Conservation (phyloP, 305 asterid genomes). For the Plantago lanceolata region DNA sequence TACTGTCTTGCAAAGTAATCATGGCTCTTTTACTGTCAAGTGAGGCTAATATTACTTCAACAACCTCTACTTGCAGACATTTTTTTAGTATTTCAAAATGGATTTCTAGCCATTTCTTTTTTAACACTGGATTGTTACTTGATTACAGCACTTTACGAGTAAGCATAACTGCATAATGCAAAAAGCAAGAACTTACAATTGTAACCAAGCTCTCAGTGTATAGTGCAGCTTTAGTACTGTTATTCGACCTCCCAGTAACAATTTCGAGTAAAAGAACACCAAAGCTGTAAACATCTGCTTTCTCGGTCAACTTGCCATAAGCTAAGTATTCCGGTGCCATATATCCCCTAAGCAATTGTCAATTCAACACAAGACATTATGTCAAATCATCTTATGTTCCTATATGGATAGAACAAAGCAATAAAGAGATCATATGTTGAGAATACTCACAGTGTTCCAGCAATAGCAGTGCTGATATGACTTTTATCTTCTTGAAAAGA, state of each 20-base stretch:
- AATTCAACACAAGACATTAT: neutral
- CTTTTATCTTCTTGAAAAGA: slow-evolving; percentile 77
- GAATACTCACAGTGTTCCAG: slow-evolving; percentile 77
- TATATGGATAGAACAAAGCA: neutral
- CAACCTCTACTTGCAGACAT: too few relatives aligned
- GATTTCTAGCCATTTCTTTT: too few relatives aligned
- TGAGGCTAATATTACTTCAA: neutral
- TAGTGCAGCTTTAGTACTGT: slow-evolving; percentile 53
- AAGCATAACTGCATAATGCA: neutral
- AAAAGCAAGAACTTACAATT: slow-evolving; percentile 39
- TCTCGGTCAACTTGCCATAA: slow-evolving; percentile 74
- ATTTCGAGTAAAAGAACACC: slow-evolving; percentile 85
- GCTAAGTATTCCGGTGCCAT: slow-evolving; percentile 95
- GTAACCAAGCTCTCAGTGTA: slow-evolving; percentile 58
- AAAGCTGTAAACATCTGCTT: slow-evolving; percentile 78
- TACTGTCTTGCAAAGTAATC: neutral
- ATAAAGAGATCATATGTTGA: neutral
- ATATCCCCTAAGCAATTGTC: slow-evolving; percentile 59
- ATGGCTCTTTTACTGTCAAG: neutral
- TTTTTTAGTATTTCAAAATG: too few relatives aligned
- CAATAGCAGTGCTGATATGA: slow-evolving; percentile 85
- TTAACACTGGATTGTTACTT: neutral
- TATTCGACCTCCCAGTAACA: slow-evolving; percentile 64
- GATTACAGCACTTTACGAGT: neutral
- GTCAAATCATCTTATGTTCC: neutral